Evolutionary conservation across 495 filamentous ascomycete species (phyloP).

Genomic region (Aspergillus leporis): DNA sequence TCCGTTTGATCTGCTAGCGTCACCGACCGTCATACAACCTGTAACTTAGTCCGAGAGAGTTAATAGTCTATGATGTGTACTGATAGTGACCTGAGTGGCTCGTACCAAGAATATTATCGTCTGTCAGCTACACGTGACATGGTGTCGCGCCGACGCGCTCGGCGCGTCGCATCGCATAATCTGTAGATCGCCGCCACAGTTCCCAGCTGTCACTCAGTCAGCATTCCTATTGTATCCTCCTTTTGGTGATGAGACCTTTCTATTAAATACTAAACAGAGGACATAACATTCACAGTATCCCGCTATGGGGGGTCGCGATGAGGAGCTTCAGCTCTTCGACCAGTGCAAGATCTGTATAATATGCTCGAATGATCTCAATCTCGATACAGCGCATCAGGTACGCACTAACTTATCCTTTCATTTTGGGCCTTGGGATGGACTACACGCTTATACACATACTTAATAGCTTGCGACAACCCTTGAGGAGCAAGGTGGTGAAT

Average conservation of each 20-base stretch:
- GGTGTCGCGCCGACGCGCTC: constrained; percentile 22
- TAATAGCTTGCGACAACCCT: constrained; percentile 38
- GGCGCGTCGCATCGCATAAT: constrained; percentile 24
- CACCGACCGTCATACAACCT: no score
- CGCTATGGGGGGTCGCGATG: constrained; percentile 34
- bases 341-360: constrained; percentile 46
- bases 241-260: neutral
- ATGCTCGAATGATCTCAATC: constrained; percentile 48
- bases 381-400: constrained; percentile 46
- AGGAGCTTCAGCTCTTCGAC: constrained; percentile 40
- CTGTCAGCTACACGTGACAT: constrained; percentile 20
- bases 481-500: constrained; percentile 55
- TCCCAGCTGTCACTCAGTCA: neutral
- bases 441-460: constrained; percentile 14
- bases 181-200: neutral
- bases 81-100: no score
- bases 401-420: constrained; percentile 3
- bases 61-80: no score
- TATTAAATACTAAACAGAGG: neutral
- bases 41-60: no score
- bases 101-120: neutral
- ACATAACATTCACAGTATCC: neutral
- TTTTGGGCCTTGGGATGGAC: neutral
- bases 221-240: neutral
- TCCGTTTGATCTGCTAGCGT: no score